These are phyloP conservation scores for Athelia sp. DNA, from an alignment of 1,284 basidiomycete genomes.

Conservation along the genomic window DNA sequence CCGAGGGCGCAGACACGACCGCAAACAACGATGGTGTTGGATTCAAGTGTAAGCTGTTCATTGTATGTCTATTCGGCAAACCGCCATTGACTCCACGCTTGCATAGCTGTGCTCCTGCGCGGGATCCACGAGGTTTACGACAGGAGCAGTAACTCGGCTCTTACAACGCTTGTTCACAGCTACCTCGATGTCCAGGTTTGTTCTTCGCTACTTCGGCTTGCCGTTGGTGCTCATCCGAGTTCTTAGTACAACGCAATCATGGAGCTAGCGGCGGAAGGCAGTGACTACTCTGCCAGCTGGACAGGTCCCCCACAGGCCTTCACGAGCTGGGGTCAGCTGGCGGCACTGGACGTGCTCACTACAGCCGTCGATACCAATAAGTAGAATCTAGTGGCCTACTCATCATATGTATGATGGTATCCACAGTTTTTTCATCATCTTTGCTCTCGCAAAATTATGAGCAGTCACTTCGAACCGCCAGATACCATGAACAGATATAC, in stretches of 20 bases:
- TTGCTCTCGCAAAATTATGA: too few relatives aligned
- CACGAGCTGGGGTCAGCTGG: constrained; percentile 45
- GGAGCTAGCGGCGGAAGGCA: constrained; percentile 38
- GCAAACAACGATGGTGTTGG: constrained; percentile 40
- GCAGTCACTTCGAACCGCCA: too few relatives aligned
- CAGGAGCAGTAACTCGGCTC: constrained; percentile 26
- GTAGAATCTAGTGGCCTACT: background rate
- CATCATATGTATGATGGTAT: too few relatives aligned
- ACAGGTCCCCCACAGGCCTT: constrained; percentile 36
- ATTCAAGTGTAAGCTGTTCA: constrained; percentile 43
- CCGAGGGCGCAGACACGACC: constrained; percentile 35
- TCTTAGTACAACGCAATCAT: constrained; percentile 42
- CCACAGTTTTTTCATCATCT: too few relatives aligned
- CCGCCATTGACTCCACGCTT: too few relatives aligned
- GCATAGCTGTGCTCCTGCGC: constrained; percentile 42
- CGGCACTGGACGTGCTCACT: constrained; percentile 40
- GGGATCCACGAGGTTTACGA: constrained; percentile 39
- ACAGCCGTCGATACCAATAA: constrained; percentile 31
- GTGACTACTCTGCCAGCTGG: constrained; percentile 38
- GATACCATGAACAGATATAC: too few relatives aligned
- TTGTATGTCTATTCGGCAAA: too few relatives aligned
- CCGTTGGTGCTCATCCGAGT: too few relatives aligned
- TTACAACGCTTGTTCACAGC: constrained; percentile 36
- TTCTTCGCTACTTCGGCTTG: background rate
- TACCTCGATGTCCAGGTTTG: constrained; percentile 45